A percentile compares a stretch with the other conserved stretches of the same genome.
Conservation (phyloP, 2,329 filamentous ascomycete genomes). For the Calonectria hawksworthii region DNA sequence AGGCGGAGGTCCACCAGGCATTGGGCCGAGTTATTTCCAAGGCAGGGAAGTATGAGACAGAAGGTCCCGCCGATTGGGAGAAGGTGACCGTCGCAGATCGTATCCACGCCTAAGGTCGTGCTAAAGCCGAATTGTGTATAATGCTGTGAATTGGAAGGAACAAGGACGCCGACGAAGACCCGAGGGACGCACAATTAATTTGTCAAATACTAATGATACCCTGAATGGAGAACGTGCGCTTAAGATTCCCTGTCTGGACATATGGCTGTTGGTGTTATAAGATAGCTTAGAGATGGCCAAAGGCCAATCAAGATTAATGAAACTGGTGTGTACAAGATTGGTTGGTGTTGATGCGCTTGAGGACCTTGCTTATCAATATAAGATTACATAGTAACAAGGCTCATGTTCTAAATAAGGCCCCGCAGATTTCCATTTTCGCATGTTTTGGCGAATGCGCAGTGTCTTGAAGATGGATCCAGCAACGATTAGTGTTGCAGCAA, state of each 20-base stretch:
- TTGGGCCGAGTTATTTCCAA: constrained; percentile 89
- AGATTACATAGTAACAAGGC: neutral
- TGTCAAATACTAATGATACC: constrained; percentile 1
- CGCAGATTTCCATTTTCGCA: neutral
- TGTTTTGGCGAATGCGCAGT: neutral
- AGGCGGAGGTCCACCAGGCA: constrained; percentile 87
- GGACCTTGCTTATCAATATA: neutral
- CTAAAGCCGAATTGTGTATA: neutral
- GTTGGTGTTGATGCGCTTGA: neutral
- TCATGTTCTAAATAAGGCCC: neutral
- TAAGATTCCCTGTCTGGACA: neutral
- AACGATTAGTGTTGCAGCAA: neutral
- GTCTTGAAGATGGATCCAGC: neutral
- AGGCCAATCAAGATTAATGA: neutral
- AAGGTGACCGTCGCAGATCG: constrained; percentile 51
- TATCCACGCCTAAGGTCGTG: constrained; percentile 40
- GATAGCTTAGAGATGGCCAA: neutral
- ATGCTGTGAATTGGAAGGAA: neutral
- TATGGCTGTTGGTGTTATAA: too few relatives aligned
- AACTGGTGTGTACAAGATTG: neutral
- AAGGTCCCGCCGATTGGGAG: constrained; percentile 68
- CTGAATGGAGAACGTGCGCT: neutral
- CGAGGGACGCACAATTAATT: neutral
- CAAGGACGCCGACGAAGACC: neutral
- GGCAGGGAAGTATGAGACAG: constrained; percentile 78